Base-by-base conservation (phyloP, 495 filamentous ascomycete species). In the Lepraria neglecta region DNA sequence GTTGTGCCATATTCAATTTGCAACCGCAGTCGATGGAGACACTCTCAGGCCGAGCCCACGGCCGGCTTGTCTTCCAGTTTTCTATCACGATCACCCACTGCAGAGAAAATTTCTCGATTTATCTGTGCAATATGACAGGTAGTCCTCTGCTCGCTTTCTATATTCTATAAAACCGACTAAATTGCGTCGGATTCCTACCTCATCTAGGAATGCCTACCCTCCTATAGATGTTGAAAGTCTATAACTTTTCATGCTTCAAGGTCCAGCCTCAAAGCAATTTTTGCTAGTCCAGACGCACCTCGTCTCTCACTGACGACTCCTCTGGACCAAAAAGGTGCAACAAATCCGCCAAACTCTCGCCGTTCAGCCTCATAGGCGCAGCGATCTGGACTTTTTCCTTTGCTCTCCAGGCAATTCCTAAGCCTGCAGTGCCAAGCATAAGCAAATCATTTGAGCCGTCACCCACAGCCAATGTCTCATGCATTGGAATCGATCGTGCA, bases 371-470 rank as follows among this genome's bases (percentile, higher is more conserved):
- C 31, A 88, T 86, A 6, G 85, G 84, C 2, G 94, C 92, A 68
- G 89, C 85, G 70, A 87, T 80, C 76, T 98, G 94, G 59, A 98
- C 94, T 65, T 82, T 84, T 56, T 87, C 87, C 77, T 98, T 98
- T 28, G 94, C 94, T 72, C 91, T 89, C 82, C 91, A 96, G 15
- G 94, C 94, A 44, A 97, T 85, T 6, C 94, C 94, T 59, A 97
- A 73, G 6, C 92, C 94, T 19, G 94, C 92, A 53, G 84, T 84
- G 31, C 82, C 79, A 75, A 98, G 89, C 94, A 98, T 98, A 46
- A 87, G 78, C 43, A 98, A 76, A 68, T 98, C 94, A 68, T 98
- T 98, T 44, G 94, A 92, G 28, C 94, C 94, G 68, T 98, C 94
- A 14, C 94, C 94, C 1, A 97, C 86, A 11, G 90, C 88, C 31